Conservation (phyloP, 805 yeast genomes). For the Saccharomycopsis guyanensis region DNA sequence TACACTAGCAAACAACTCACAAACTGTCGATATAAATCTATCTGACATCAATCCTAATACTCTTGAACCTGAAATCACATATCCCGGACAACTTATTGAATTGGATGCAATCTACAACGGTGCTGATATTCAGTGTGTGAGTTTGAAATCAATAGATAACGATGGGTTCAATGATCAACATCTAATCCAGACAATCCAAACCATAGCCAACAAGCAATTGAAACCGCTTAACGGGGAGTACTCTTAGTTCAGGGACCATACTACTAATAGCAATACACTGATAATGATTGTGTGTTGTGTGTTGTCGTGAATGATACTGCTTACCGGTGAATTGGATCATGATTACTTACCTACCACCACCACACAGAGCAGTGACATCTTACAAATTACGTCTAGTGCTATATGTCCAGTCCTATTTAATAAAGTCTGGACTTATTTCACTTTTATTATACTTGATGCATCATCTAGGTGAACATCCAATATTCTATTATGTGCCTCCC, state of each 20-base stretch:
- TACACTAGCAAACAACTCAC: neutral
- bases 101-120: conserved; percentile 9
- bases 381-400: too few relatives aligned
- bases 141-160: conserved; percentile 8
- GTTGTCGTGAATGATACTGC: too few relatives aligned
- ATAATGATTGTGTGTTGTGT: too few relatives aligned
- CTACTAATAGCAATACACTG: neutral
- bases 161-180: conserved; percentile 9
- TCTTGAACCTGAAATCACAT: neutral
- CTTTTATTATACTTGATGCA: too few relatives aligned
- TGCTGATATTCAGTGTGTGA: neutral
- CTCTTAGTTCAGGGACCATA: neutral
- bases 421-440: too few relatives aligned
- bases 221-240: neutral
- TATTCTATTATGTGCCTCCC: too few relatives aligned
- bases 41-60: neutral
- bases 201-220: too few relatives aligned
- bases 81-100: conserved; percentile 8
- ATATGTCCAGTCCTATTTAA: too few relatives aligned
- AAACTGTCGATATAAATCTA: neutral
- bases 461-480: too few relatives aligned
- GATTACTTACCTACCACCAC: too few relatives aligned
- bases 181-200: neutral
- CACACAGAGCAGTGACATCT: too few relatives aligned
- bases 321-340: too few relatives aligned